Evolutionary conservation across 352 stramenopile genomes (phyloP), one percentile per base, ranked within the genome.

Genomic region (Synura sp.): DNA sequence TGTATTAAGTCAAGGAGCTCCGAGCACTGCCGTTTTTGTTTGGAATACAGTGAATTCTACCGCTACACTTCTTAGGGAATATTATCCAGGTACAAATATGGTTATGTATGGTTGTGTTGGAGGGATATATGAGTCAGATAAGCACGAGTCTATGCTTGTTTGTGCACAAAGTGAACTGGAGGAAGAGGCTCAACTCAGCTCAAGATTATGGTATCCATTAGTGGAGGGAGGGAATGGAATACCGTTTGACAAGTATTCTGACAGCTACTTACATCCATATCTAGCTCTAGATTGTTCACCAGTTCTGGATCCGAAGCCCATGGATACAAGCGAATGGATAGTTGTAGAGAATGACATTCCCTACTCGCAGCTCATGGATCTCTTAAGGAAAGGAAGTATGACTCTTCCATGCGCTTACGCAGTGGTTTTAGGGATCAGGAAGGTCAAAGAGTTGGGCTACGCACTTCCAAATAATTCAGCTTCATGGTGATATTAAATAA

Each of bases 191-290:
- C 60, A 74, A 22, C 35, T 74, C 3, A 42, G 2, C 14, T 31
- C 31, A 12, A 9, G 3, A 3, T 12, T 7, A 5, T 74, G 60
- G 60, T 74, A 49, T 44, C 4, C 60, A 5, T 42, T 74, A 4
- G 9, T 74, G n/a, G 60, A 42, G 4, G 29, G 1, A 4, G 32
- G 4, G 2, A 7, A 7, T 15, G 22, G 1, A 14, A 44, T 74
- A 22, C 32, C 60, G 19, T 74, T 74, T 53, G 60, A 74, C n/a
- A 74, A 74, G n/a, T 74, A 74, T 25, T 74, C 60, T 2, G 49
- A 42, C 27, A 74, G 49, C 33, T 3, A n/a, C 7, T 74, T 74
- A 19, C 19, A 33, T 15, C 60, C 60, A 1, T 74, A 49, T 32
- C 33, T 74, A 32, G 60, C 60, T 9, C 27, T 74, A n/a, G 60